phyloP scores from a whole-genome alignment of 1,284 basidiomycete species.

The Anthracocystis panici-leucophaei region DNA sequence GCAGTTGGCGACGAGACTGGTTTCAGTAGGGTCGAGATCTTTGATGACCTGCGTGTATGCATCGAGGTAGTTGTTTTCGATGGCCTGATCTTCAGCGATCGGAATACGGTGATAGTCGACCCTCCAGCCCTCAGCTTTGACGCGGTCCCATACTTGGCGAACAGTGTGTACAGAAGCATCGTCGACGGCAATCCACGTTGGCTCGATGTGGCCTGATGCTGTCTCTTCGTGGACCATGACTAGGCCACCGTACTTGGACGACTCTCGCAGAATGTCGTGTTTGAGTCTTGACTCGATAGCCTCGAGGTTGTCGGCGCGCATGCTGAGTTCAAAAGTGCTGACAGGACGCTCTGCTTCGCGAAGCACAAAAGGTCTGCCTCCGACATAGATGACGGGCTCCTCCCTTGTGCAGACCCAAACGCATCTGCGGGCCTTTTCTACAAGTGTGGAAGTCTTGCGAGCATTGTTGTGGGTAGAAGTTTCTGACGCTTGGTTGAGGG shows the following conservation, averaged over 20 bases:
- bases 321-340: constrained; percentile 83
- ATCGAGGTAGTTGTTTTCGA: constrained; percentile 76
- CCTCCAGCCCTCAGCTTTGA: constrained; percentile 87
- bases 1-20: constrained; percentile 93
- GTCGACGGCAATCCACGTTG: constrained; percentile 96
- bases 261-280: constrained; percentile 91
- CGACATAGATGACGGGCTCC: constrained; percentile 96
- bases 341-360: constrained; percentile 89
- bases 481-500: constrained; percentile 3
- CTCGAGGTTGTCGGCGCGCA: constrained; percentile 93
- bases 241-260: constrained; percentile 86
- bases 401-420: constrained; percentile 74
- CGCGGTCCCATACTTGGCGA: constrained; percentile 78
- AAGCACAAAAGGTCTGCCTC: constrained; percentile 93
- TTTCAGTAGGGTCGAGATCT: constrained; percentile 81
- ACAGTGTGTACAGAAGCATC: constrained; percentile 85
- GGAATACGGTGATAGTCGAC: constrained; percentile 81
- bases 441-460: constrained; percentile 9
- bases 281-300: constrained; percentile 89
- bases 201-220: constrained; percentile 71
- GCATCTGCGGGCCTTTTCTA: constrained; percentile 60
- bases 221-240: constrained; percentile 90
- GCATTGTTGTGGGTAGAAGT: background rate
- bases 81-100: constrained; percentile 75
- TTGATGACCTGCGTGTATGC: constrained; percentile 88